Evolutionary conservation across 805 yeast species (phyloP), one percentile per base, ranked within the genome.

Genomic region (Nakazawaea wyomingensis): DNA sequence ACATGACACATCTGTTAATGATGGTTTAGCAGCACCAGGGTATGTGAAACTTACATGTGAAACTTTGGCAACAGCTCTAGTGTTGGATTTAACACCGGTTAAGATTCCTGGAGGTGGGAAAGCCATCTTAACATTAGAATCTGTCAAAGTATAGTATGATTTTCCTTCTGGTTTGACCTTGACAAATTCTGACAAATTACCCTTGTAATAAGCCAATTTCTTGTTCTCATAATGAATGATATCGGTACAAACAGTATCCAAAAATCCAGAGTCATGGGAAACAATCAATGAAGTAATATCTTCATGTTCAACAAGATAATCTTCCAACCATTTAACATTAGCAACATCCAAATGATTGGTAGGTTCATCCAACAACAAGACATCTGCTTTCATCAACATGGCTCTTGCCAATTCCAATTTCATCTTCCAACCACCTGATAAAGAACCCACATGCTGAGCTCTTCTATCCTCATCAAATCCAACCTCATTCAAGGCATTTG

Each of bases 371-470:
- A 91, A 75, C 54, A 91, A 72, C 57, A 91, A 75, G 44, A 91
- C 90, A 67, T 91, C 99, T 28, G 98, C 99, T 65, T 82, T 88
- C 88, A 89, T 86, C 54, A 91, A 72, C 96, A 91, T 90, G 29
- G 98, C 99, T 70, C 97, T 83, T n/a, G 98, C 99, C 57, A 91
- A 74, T 68, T 90, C 98, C 54, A 91, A 76, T 69, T 91, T 91
- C 99, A 91, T 91, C 69, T 93, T 93, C 99, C 99, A 91, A 65
- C 99, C 99, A 66, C 99, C 99, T 34, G 96, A 87, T 47, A 91
- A 71, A 2, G 97, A 86, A 31, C 96, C 96, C 45, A 93, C 96
- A 37, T 86, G 77, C 68, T 90, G 97, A 24, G 77, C 76, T 62
- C 95, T 78, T 70, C 96, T 81, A 59, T 82, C 91, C 44, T 84